A percentile compares a stretch with the other conserved stretches of the same genome.
Evolutionary conservation across 176 grass and related monocot species (phyloP).

Genomic region (Musa beccarii): DNA sequence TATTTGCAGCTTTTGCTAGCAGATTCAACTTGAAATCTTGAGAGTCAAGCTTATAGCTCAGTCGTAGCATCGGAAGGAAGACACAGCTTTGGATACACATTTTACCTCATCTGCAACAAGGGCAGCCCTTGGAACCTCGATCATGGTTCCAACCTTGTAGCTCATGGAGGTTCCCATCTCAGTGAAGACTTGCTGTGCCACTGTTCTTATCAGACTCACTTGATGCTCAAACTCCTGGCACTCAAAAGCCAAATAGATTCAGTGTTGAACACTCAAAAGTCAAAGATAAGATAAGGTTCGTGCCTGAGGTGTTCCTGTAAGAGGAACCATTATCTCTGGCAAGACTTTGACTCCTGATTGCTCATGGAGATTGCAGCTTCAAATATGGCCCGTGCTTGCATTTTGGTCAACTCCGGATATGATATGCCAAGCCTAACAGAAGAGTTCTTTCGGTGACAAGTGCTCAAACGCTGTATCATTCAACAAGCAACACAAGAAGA

Average conservation of each 20-base stretch:
- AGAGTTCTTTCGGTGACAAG: constrained; percentile 7
- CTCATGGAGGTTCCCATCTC: constrained; percentile 38
- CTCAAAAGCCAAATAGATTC: background rate
- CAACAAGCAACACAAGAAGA: too few relatives aligned
- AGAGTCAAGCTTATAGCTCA: background rate
- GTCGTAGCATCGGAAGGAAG: background rate
- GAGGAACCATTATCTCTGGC: constrained; percentile 98
- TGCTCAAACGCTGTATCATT: too few relatives aligned
- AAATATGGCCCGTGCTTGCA: constrained; percentile 95
- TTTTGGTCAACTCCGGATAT: constrained; percentile 82
- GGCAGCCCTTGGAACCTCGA: constrained; percentile 94
- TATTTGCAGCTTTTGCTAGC: background rate
- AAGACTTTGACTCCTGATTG: constrained; percentile 80
- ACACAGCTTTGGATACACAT: background rate
- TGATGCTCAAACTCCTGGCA: constrained; percentile 84
- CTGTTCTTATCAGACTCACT: constrained; percentile 54
- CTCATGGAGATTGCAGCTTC: constrained; percentile 86
- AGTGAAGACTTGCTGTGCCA: constrained; percentile 60
- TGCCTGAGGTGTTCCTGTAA: constrained; percentile 94
- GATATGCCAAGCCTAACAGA: constrained; percentile 90
- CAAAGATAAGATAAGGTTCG: constrained; percentile 11
- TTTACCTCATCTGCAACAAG: constrained; percentile 90
- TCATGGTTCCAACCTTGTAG: constrained; percentile 98
- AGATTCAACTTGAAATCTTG: background rate
- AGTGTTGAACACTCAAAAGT: background rate